These are phyloP conservation scores for Dendrocalamus sinicus DNA, from an alignment of 176 grass and related monocot species.

Conservation along the genomic window DNA sequence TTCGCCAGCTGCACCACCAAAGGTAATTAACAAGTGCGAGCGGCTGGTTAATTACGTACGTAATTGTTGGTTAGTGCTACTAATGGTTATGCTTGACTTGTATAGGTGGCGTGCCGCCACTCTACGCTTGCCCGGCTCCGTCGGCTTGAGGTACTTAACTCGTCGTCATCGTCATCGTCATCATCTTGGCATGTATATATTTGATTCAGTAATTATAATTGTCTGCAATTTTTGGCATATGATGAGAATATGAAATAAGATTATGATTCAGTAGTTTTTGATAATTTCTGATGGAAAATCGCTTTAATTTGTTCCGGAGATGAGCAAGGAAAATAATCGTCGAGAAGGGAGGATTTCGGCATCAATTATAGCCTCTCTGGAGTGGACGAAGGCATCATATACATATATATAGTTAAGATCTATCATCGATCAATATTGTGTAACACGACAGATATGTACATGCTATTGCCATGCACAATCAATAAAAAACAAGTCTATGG, in stretches of 20 bases:
- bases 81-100: background rate
- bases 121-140: conserved; percentile 36
- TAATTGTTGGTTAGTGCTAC: background rate
- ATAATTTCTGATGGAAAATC: background rate
- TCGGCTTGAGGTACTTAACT: conserved; percentile 18
- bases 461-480: background rate
- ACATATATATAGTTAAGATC: background rate
- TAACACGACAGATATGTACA: background rate
- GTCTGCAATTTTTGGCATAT: background rate
- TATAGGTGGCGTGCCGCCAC: conserved; percentile 22
- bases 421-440: background rate
- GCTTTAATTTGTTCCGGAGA: background rate
- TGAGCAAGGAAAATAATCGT: background rate
- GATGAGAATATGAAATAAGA: background rate
- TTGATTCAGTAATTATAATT: background rate
- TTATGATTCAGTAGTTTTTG: background rate
- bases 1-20: background rate
- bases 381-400: background rate
- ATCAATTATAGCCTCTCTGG: background rate
- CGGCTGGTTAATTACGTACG: too few species aligned
- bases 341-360: background rate
- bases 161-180: too few species aligned
- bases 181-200: background rate
- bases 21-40: background rate
- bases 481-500: background rate